Evolutionary conservation across 176 grass and related monocot genomes (phyloP).

Genomic region (Carex pumila): DNA sequence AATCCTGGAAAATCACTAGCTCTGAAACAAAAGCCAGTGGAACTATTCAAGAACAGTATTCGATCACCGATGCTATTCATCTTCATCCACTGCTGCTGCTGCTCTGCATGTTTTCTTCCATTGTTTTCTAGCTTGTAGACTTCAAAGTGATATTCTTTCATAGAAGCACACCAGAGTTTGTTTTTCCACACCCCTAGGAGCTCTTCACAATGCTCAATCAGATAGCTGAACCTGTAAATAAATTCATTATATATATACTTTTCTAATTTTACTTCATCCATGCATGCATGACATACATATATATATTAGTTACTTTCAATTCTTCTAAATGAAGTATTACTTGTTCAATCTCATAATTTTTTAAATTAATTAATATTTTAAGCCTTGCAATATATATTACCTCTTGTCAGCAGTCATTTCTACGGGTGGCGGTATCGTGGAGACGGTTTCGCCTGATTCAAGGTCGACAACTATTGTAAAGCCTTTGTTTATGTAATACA

Average conservation of each 20-base stretch:
- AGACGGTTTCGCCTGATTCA: background rate
- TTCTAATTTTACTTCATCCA: background rate
- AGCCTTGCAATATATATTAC: background rate
- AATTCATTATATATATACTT: background rate
- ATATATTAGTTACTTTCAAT: background rate
- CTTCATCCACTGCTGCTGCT: constrained; percentile 2
- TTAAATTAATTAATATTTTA: background rate
- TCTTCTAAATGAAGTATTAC: background rate
- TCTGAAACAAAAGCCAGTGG: constrained; percentile 12
- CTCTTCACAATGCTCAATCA: constrained; percentile 1
- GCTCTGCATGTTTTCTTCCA: background rate
- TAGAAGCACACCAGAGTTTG: constrained; percentile 16
- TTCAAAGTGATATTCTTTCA: constrained; percentile 2
- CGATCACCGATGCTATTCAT: constrained; percentile 1
- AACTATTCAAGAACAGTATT: constrained; percentile 9
- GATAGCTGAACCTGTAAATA: constrained; percentile 7
- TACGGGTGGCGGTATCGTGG: background rate
- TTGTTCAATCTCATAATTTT: background rate
- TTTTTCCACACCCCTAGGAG: constrained; percentile 13
- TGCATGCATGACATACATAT: too few species aligned
- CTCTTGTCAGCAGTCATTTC: constrained; percentile 10
- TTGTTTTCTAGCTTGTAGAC: background rate
- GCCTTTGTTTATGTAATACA: constrained; percentile 9
- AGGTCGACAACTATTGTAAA: background rate
- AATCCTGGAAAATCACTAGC: constrained; percentile 9